Base-by-base conservation (phyloP, 129 eudicot genomes). In the Saposhnikovia divaricata region DNA sequence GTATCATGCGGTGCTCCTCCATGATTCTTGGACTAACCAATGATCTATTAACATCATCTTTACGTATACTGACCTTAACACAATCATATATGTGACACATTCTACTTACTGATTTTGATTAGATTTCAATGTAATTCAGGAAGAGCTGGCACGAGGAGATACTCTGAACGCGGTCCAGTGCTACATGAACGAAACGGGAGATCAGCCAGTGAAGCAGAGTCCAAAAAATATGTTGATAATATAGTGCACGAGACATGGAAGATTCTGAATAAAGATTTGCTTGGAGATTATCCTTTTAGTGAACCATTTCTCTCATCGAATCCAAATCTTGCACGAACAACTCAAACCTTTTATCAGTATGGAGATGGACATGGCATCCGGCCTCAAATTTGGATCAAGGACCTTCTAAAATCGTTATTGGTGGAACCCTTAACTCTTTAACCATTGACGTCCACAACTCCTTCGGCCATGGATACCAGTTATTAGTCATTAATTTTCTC, bases 121-220 rank as follows among this genome's bases (percentile, higher is more conserved):
- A 4, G 74, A 34, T 31, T 68, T 14, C 5, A 43, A 31, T 68
- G 39, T 34, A 14, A 4, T 4, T 40, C 34, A 85, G 82, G 80
- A 31, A 42, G 93, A 89, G 81, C 74, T 87, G 51, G 78, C 84
- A 21, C 84, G 85, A 77, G 93, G 91, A 3, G 80, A 87, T 83
- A 44, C 55, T 85, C 61, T 75, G 5, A 75, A 75, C 42, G 55
- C 78, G n/a, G 37, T 75, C 59, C 57, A 75, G 40, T 75, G 78
- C 39, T 75, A 75, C 78, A 75, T 75, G 78, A 75, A 46, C 37
- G 78, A 75, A 14, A 75, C 78, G 3, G 78, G 78, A n/a, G n/a
- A n/a, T n/a, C n/a, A 44, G 78, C 78, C 46, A 75, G 40, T 3
- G 88, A 80, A 18, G 50, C 45, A 81, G 66, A 85, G 82, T 23